phyloP scores from a whole-genome alignment of 306 rosid species.

The Lathyrus aphaca region DNA sequence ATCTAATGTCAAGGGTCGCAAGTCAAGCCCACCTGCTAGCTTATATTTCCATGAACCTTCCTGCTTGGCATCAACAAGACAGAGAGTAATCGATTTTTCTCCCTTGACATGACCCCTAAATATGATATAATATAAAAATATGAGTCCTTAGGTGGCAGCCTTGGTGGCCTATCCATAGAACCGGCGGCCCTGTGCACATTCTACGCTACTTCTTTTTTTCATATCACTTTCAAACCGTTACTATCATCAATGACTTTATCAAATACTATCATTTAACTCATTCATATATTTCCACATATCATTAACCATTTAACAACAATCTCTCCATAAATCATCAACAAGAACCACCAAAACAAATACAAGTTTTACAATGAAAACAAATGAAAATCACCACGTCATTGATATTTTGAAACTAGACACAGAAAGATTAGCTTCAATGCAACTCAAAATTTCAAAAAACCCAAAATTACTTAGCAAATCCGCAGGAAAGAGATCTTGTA shows the following conservation, averaged over 20 bases:
- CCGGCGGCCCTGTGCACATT: too few species aligned
- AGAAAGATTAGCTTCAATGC: slow-evolving; percentile 48
- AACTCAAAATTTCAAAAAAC: slow-evolving; percentile 45
- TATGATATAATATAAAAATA: too few species aligned
- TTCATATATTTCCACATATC: background rate
- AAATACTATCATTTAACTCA: background rate
- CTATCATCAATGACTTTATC: background rate
- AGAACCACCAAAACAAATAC: background rate
- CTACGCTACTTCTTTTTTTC: too few species aligned
- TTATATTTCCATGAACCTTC: too few species aligned
- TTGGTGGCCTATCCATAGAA: too few species aligned
- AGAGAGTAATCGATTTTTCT: too few species aligned
- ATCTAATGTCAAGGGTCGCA: too few species aligned
- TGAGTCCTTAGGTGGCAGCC: slow-evolving; percentile 41
- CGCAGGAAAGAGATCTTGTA: slow-evolving; percentile 58
- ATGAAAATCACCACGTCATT: slow-evolving; percentile 24
- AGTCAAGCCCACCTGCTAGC: too few species aligned
- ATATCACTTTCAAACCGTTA: background rate
- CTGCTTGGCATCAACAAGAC: too few species aligned
- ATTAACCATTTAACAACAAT: background rate
- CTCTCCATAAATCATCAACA: background rate
- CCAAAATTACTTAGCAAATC: slow-evolving; percentile 53
- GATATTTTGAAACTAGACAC: slow-evolving; percentile 38
- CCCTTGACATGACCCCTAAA: too few species aligned
- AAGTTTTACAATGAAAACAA: slow-evolving; percentile 28